Percentiles rank a stretch among this genome's conserved stretches.
Evolutionary conservation across 257 asterid genomes (phyloP).

Genomic region (Ajuga chamaepitys): DNA sequence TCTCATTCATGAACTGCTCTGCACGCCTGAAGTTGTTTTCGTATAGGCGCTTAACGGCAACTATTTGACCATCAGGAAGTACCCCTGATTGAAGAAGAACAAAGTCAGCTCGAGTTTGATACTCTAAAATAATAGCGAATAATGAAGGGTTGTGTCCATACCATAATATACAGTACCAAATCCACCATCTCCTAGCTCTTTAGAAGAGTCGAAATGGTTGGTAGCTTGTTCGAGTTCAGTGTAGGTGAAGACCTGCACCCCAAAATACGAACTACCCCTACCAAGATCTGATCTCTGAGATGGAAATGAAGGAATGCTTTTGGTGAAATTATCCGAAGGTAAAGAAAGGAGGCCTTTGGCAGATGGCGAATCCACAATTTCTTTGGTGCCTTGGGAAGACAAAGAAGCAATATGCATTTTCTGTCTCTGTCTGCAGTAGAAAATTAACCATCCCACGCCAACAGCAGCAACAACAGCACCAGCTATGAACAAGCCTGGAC

Average conservation of each 20-base stretch:
- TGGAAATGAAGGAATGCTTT: conserved; percentile 38
- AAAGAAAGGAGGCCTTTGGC: conserved; percentile 30
- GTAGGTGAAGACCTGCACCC: conserved; percentile 56
- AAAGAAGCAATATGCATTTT: conserved; percentile 28
- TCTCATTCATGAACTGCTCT: conserved; percentile 75
- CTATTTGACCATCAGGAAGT: conserved; percentile 63
- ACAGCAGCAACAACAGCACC: conserved; percentile 59
- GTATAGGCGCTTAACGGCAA: conserved; percentile 70
- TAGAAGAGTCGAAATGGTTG: conserved; percentile 39
- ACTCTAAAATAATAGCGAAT: too few relatives aligned
- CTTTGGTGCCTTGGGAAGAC: conserved; percentile 29
- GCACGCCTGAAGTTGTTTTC: conserved; percentile 67
- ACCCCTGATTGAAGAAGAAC: conserved; percentile 35
- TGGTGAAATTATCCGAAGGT: conserved; percentile 29
- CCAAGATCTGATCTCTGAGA: conserved; percentile 37
- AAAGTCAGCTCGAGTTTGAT: background rate
- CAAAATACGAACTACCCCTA: conserved; percentile 30
- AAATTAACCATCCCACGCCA: conserved; percentile 46
- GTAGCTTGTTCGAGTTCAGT: conserved; percentile 80
- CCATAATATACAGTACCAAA: conserved; percentile 76
- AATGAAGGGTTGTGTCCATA: conserved; percentile 10
- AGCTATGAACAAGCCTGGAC: conserved; percentile 40
- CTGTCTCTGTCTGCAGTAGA: conserved; percentile 40
- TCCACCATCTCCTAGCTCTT: conserved; percentile 85
- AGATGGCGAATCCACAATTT: conserved; percentile 25